Percentiles rank a stretch among this genome's conserved stretches.
These are phyloP conservation scores for Claviceps sp. DNA, from an alignment of 2,329 filamentous ascomycete species.

Conservation along the genomic window DNA sequence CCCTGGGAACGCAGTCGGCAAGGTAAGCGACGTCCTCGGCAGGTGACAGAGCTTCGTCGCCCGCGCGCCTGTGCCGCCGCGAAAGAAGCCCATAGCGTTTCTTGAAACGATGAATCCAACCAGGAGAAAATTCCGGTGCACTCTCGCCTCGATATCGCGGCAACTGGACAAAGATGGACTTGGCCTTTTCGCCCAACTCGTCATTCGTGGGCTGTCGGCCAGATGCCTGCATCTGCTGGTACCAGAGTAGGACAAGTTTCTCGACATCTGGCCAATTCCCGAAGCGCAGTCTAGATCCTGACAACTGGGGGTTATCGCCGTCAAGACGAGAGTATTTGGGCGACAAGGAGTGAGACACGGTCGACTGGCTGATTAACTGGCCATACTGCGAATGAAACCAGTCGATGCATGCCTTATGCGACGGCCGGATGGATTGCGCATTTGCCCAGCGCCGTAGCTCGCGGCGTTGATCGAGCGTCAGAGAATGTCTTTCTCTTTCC, in stretches of 20 bases:
- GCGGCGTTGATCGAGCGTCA: slow-evolving; percentile 49
- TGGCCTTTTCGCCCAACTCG: slow-evolving; percentile 49
- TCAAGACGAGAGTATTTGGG: slow-evolving; percentile 50
- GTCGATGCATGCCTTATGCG: slow-evolving; percentile 49
- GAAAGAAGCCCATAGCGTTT: slow-evolving; percentile 47
- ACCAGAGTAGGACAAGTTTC: slow-evolving; percentile 43
- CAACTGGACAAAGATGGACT: slow-evolving; percentile 42
- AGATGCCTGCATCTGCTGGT: slow-evolving; percentile 35
- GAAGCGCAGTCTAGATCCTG: slow-evolving; percentile 47
- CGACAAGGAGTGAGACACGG: slow-evolving; percentile 47
- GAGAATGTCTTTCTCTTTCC: slow-evolving; percentile 46
- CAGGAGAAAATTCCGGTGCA: slow-evolving; percentile 48
- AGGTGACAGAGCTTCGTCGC: slow-evolving; percentile 31
- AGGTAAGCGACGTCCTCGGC: slow-evolving; percentile 47
- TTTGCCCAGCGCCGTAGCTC: slow-evolving; percentile 47
- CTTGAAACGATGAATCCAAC: slow-evolving; percentile 53
- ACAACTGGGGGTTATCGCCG: slow-evolving; percentile 44
- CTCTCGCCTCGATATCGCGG: slow-evolving; percentile 46
- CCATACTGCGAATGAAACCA: slow-evolving; percentile 47
- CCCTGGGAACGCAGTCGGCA: slow-evolving; percentile 43
- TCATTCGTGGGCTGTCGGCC: slow-evolving; percentile 49
- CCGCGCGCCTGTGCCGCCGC: slow-evolving; percentile 40
- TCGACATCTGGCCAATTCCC: slow-evolving; percentile 53
- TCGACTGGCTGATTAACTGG: slow-evolving; percentile 48
- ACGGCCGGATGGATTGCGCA: slow-evolving; percentile 40